Conservation (phyloP, 495 filamentous ascomycete genomes). For the Neurospora discreta region DNA sequence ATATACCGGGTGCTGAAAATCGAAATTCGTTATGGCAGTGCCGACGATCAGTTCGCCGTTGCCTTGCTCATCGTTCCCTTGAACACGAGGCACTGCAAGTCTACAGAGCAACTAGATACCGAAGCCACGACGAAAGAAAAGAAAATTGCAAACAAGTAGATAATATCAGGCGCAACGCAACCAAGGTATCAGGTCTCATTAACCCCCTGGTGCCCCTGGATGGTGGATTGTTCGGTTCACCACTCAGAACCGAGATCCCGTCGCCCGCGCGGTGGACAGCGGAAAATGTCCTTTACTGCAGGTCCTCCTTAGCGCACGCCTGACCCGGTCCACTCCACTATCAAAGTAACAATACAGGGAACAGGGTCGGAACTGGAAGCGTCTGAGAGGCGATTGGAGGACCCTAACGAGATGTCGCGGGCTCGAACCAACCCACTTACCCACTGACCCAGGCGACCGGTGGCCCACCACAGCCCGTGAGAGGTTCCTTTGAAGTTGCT, state of each 20-base stretch:
- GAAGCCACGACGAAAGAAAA: neutral
- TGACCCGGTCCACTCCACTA: conserved; percentile 15
- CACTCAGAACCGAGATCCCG: neutral
- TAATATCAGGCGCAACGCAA: neutral
- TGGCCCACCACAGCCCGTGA: conserved; percentile 4
- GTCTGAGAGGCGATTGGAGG: neutral
- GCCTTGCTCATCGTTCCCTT: neutral
- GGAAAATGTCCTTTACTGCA: conserved; percentile 10
- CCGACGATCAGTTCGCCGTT: neutral
- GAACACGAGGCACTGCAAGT: neutral
- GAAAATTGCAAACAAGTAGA: neutral
- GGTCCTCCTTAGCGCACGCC: conserved; percentile 7
- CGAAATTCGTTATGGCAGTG: neutral
- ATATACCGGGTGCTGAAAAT: neutral
- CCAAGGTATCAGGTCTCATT: neutral
- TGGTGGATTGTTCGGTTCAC: neutral
- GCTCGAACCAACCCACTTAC: neutral
- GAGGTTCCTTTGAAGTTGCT: conserved; percentile 3
- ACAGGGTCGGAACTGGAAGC: conserved; percentile 12
- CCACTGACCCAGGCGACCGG: conserved; percentile 5
- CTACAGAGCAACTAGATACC: neutral
- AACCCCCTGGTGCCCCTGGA: neutral
- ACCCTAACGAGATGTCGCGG: neutral
- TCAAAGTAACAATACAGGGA: conserved; percentile 10
- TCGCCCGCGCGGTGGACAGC: conserved; percentile 1